Base-by-base conservation (phyloP, 169 alveolate genomes). In the Eimeria brunetti region DNA sequence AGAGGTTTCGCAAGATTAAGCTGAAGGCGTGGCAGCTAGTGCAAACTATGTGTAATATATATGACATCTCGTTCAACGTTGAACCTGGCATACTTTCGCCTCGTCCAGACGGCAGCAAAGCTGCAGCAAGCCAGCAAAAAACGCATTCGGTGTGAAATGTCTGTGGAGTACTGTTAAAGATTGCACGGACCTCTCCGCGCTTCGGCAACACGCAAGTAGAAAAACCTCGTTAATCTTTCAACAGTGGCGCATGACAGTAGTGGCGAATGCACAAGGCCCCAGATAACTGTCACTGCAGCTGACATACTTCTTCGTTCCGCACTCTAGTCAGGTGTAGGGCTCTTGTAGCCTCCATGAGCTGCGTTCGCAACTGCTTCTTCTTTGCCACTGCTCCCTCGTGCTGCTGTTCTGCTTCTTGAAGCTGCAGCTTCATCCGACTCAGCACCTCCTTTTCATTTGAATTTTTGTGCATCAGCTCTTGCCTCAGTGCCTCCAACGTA, bases 331-430 rank as follows among this genome's bases (percentile, higher is more conserved):
- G 44, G 80, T 84, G 80, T 24, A 84, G 41, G 2, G 91, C 76
- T 44, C 60, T 84, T 22, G 91, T 84, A 58, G 91, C 91, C 36
- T 84, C 91, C 91, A 53, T 36, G 46, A 84, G 78, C 76, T 84
- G 91, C 33, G 56, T 60, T 69, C 91, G 75, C 78, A 84, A 36
- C 91, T 84, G 91, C 60, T 58, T 84, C 49, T 84, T 84, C 58
- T 60, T 84, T 38, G 67, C 46, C 80, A 84, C 80, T 33, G 91
- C 78, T 58, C 60, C 60, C 62, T 84, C 91, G 27, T 84, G 91
- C 58, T 84, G 91, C 14, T 84, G 56, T 44, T 84, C 80, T 9
- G 91, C 58, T 1, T 60, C 91, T 44, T 84, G 75, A 2, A 84
- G 78, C 71, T 84, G 78, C 46, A 38, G 36, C 56, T 60, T 16